Evolutionary conservation across 257 asterid species (phyloP).

Genomic region (Striga asiatica): DNA sequence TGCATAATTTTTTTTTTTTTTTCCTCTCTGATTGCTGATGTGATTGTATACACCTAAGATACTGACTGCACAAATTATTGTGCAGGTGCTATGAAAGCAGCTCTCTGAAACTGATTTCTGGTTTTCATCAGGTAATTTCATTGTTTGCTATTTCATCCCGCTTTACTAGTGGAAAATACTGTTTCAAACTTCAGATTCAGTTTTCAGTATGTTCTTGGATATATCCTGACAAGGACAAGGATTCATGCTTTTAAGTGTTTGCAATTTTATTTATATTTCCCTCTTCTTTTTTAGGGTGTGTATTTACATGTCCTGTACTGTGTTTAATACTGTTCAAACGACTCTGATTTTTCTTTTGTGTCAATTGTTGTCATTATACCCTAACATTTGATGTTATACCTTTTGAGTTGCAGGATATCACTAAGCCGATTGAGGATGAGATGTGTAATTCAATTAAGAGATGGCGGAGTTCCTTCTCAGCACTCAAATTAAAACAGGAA

Average conservation of each 20-base stretch:
- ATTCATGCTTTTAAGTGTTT: neutral
- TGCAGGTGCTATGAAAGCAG: conserved; percentile 75
- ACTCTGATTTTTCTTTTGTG: too few relatives aligned
- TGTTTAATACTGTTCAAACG: too few relatives aligned
- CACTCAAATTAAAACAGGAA: conserved; percentile 82
- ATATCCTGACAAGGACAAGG: neutral
- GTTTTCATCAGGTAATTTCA: conserved; percentile 71
- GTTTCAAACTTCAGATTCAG: neutral
- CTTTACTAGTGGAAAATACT: neutral
- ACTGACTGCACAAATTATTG: conserved; percentile 15
- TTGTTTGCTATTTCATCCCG: neutral
- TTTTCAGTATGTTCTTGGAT: neutral
- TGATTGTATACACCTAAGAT: conserved; percentile 5
- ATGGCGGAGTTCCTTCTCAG: conserved; percentile 81
- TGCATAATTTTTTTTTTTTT: neutral
- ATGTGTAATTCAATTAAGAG: conserved; percentile 56
- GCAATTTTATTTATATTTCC: neutral
- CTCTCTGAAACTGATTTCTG: conserved; percentile 74
- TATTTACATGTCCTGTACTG: too few relatives aligned
- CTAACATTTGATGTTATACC: neutral
- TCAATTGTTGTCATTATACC: too few relatives aligned
- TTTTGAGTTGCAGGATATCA: conserved; percentile 57
- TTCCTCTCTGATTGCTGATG: neutral
- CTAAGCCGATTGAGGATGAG: conserved; percentile 77
- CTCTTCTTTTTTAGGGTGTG: neutral